Evolutionary conservation across 164 flowering plant species (phyloP).

Genomic region (Houttuynia cordata): DNA sequence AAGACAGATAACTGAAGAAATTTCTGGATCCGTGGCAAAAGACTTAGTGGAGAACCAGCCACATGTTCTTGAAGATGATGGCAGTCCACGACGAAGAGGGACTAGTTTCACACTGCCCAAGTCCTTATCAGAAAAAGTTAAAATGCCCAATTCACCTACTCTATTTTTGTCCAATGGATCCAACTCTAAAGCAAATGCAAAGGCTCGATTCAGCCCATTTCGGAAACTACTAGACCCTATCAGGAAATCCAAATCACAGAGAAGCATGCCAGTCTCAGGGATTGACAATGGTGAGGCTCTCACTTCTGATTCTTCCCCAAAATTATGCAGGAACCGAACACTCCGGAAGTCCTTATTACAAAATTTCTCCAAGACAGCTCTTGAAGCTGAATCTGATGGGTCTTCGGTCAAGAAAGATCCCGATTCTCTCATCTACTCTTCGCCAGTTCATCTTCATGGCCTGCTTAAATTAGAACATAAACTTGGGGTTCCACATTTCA

Average conservation of each 20-base stretch:
- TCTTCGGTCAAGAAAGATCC: conserved; percentile 18
- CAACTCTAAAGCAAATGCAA: conserved; percentile 31
- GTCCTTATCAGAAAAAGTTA: conserved; percentile 46
- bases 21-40: conserved; percentile 5
- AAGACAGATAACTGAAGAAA: conserved; percentile 4
- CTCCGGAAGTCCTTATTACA: conserved; percentile 32
- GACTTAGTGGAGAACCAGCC: conserved; percentile 15
- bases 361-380: conserved; percentile 28
- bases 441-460: conserved; percentile 72
- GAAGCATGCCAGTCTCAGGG: conserved; percentile 24
- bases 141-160: conserved; percentile 32
- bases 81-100: conserved; percentile 34
- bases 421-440: conserved; percentile 15
- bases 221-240: conserved; percentile 63
- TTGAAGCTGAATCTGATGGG: conserved; percentile 12
- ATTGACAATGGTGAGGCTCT: conserved; percentile 9
- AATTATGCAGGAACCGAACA: conserved; percentile 16
- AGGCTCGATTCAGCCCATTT: conserved; percentile 31
- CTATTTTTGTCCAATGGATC: conserved; percentile 22
- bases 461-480: conserved; percentile 47
- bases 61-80: conserved; percentile 25
- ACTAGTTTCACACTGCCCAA: conserved; percentile 23
- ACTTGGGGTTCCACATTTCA: conserved; percentile 53
- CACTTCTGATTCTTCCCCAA: conserved; percentile 6
- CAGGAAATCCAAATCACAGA: conserved; percentile 55